These are phyloP conservation scores for Chaetomiaceae sp. DNA, from an alignment of 2,329 filamentous ascomycete genomes.

Conservation along the genomic window DNA sequence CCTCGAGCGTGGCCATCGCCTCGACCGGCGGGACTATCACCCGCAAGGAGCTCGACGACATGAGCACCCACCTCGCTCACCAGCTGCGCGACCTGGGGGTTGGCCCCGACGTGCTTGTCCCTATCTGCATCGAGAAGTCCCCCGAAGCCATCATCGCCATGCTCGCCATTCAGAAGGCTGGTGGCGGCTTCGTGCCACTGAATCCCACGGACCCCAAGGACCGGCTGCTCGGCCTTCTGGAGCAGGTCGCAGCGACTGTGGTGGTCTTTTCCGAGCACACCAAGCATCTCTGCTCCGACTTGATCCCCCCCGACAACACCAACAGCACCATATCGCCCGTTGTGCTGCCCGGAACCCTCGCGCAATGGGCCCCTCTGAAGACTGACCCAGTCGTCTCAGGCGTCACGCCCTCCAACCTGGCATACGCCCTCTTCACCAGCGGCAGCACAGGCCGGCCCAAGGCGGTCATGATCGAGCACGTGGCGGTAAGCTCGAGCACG, in stretches of 20 bases:
- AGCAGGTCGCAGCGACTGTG: conserved; percentile 6
- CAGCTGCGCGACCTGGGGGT: neutral
- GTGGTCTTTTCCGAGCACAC: neutral
- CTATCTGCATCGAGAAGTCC: conserved; percentile 23
- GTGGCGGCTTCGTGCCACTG: conserved; percentile 25
- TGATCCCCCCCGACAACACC: neutral
- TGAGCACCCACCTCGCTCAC: neutral
- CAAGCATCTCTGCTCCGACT: neutral
- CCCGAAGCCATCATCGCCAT: conserved; percentile 16
- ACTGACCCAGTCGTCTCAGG: too few species aligned
- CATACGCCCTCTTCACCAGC: conserved; percentile 46
- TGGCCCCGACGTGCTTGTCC: conserved; percentile 6
- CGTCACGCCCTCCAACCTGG: neutral
- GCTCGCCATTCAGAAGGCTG: conserved; percentile 24
- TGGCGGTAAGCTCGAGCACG: conserved; percentile 19
- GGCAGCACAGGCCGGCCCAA: conserved; percentile 49
- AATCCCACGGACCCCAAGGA: conserved; percentile 20
- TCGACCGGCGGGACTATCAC: neutral
- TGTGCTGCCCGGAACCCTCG: neutral
- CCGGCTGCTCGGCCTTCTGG: neutral
- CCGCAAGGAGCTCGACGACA: neutral
- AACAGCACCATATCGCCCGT: neutral
- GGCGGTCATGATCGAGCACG: conserved; percentile 38
- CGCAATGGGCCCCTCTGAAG: neutral
- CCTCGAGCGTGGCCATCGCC: neutral